Base-by-base conservation (phyloP, 495 filamentous ascomycete genomes). In the Aspergillus heteromorphus region DNA sequence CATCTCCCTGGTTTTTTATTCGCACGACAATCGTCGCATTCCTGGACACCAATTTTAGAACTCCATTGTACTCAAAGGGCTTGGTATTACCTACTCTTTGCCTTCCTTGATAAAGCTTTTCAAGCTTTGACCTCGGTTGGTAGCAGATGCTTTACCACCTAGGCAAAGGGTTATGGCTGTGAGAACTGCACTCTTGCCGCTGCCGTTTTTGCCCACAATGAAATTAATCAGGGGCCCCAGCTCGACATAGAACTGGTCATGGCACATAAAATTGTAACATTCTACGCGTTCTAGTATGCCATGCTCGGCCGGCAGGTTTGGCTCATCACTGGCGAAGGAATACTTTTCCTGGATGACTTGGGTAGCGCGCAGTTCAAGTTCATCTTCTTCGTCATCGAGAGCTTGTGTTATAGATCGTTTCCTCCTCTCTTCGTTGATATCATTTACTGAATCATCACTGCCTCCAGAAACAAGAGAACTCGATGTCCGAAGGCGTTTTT, bases 131-230 rank as follows among this genome's bases (percentile, higher is more conserved):
- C 92, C 93, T 47, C 93, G 85, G 63, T 96, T 97, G n/a, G 93
- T 97, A 4, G 89, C 81, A 41, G 86, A 87, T n/a, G 92, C 90
- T 67, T 96, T 97, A 2, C 89, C 93, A 31, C 93, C 95, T 7
- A 99, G 78, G 62, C 95, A 97, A 27, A 99, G 76, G 0, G 91
- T 97, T 51, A 99, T 83, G 6, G 89, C 93, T 2, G 93, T 97
- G n/a, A 99, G 73, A 18, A 97, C 85, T 19, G 93, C 93, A 66
- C 92, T 97, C 73, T 99, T 99, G n/a, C 93, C 93, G 63, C 93
- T 97, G 38, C 93, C 93, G 68, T 99, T 99, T 64, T 95, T 89
- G 2, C 93, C 93, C 51, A 96, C 89, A 48, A 99, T 91, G 70
- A 97, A 99, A 67, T 97, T 99, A 59, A 97, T 93, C 5, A 96